Conservation (phyloP, 768 basidiomycete species). For the Daedaleopsis nitida region DNA sequence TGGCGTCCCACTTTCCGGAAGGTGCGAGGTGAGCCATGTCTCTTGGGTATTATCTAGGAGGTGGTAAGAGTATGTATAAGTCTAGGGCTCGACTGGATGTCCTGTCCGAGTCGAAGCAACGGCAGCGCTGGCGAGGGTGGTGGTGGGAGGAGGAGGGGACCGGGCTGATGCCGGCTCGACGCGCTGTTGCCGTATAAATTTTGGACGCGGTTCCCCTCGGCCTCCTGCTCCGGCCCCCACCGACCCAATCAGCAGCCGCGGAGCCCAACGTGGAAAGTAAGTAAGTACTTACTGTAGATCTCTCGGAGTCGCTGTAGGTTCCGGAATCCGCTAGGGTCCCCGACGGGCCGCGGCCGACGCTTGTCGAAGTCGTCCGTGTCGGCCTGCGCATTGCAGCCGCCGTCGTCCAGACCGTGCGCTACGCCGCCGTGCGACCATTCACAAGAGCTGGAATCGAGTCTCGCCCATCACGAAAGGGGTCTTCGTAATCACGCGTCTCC, state of each 20-base stretch:
- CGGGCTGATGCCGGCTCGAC: conserved; percentile 6
- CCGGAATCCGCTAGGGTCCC: not conserved
- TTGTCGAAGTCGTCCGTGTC: not conserved
- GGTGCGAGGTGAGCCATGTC: conserved; percentile 50
- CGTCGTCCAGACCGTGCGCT: not conserved
- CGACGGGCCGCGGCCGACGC: conserved; percentile 1
- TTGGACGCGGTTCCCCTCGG: conserved; percentile 12
- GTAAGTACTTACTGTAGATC: no score
- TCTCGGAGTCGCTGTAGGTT: no score
- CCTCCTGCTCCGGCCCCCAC: conserved; percentile 10
- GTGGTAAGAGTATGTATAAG: conserved; percentile 34
- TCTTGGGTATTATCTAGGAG: conserved; percentile 32
- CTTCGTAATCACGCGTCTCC: conserved; percentile 16
- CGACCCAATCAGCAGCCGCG: conserved; percentile 2
- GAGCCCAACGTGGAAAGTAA: not conserved
- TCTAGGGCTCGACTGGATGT: conserved; percentile 33
- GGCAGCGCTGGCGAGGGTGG: conserved; percentile 24
- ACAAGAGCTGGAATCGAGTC: not conserved
- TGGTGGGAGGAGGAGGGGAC: conserved; percentile 28
- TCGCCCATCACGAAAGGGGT: not conserved
- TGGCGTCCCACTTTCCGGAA: conserved; percentile 73
- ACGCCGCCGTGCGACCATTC: not conserved
- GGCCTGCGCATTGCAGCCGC: not conserved
- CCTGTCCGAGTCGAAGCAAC: conserved; percentile 33
- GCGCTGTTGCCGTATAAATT: conserved; percentile 15